Base-by-base conservation (phyloP, 441 rosid genomes). In the Pelargonium myrrhifolium region DNA sequence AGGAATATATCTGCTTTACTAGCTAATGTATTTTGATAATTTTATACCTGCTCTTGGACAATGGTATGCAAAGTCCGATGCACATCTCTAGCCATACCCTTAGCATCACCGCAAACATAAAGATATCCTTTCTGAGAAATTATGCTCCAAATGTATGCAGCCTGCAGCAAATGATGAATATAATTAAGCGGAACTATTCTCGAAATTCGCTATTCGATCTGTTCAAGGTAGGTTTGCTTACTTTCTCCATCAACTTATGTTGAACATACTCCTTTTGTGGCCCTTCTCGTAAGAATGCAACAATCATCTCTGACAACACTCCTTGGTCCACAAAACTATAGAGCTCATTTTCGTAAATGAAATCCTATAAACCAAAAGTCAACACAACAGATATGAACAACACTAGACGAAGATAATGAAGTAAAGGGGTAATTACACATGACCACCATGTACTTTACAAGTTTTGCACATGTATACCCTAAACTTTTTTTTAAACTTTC, bases 51-150 rank as follows among this genome's bases (percentile, higher is more conserved):
- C 76, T 83, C 85, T 63, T 81, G 85, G 28, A 75, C 82, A 72
- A 83, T 81, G 11, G 80, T 79, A 79, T 83, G 93, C 62, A 85
- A 76, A 43, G 85, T 72, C 68, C 89, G 79, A 74, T 87, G 93
- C 47, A 86, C 90, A 62, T 87, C 93, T 69, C 80, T 84, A 6
- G 90, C 90, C 93, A 87, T 87, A 69, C 90, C 87, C 75, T 87
- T 87, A 78, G 93, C 90, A 83, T 87, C 93, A 71, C 93, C 93
- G 64, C 93, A 87, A 21, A 87, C 93, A 67, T 87, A 87, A 9
- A 85, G 6, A 65, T 87, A 87, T 18, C 78, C 88, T 47, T 88
- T 89, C 71, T 75, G 73, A 17, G 90, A 85, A 71, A 87, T 73
- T 71, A 83, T 56, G 75, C 55, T 71, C 93, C 93, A 87, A 21